Conservation (phyloP, 2,329 filamentous ascomycete species). For the Phialophora expanda region DNA sequence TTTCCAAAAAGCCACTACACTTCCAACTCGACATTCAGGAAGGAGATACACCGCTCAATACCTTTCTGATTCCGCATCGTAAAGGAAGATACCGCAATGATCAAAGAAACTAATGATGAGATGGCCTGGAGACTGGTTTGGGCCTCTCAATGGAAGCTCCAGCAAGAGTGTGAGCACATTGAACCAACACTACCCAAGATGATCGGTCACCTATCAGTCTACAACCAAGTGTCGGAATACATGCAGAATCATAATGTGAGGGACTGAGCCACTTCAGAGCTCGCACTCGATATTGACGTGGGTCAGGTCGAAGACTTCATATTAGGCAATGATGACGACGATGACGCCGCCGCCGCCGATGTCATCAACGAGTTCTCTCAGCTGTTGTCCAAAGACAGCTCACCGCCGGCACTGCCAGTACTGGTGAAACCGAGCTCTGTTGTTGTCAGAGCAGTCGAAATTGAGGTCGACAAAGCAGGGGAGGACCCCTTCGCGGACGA, state of each 20-base stretch:
- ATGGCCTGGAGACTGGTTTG: slow-evolving; percentile 20
- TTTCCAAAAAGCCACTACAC: not conserved
- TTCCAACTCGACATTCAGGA: not conserved
- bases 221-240: slow-evolving; percentile 16
- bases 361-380: not conserved
- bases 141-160: slow-evolving; percentile 26
- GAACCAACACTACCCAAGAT: slow-evolving; percentile 25
- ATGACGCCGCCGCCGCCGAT: not conserved
- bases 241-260: slow-evolving; percentile 15
- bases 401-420: not conserved
- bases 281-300: not conserved
- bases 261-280: not conserved
- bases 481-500: slow-evolving; percentile 10
- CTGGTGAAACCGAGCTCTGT: not conserved
- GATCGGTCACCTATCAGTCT: slow-evolving; percentile 25
- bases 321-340: slow-evolving; percentile 6
- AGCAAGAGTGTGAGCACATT: slow-evolving; percentile 21
- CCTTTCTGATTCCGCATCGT: not conserved
- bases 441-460: slow-evolving; percentile 4
- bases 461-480: not conserved
- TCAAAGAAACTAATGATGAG: slow-evolving; percentile 12
- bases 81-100: slow-evolving; percentile 2
- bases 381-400: not conserved
- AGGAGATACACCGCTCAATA: not conserved
- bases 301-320: slow-evolving; percentile 23